A percentile compares a stretch with the other conserved stretches of the same genome.
These are phyloP conservation scores for Marchantia polymorpha DNA, from an alignment of 225 moss, liverwort and hornwort genomes.

Conservation along the genomic window DNA sequence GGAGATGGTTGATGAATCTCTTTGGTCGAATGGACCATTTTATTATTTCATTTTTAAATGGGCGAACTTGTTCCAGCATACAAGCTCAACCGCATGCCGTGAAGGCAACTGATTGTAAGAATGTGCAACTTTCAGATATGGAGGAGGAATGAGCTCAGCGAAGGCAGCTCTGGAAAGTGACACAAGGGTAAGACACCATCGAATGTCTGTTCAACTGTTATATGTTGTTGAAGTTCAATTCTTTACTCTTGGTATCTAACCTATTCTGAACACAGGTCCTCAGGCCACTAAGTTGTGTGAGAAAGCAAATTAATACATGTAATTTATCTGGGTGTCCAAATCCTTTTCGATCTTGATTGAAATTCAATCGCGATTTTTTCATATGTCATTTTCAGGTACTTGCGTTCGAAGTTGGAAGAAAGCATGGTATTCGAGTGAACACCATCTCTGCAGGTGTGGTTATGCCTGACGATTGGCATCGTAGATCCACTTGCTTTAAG, in stretches of 20 bases:
- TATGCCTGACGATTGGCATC: not conserved
- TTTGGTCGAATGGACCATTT: no score
- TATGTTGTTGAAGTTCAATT: no score
- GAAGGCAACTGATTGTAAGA: no score
- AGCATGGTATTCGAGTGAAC: constrained; percentile 89
- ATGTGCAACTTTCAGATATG: constrained; percentile 56
- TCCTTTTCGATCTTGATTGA: not conserved
- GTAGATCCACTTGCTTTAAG: not conserved
- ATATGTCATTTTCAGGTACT: constrained; percentile 51
- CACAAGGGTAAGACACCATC: constrained; percentile 57
- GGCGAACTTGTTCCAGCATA: no score
- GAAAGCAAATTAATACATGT: not conserved
- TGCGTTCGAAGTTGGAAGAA: constrained; percentile 90
- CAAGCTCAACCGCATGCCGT: no score
- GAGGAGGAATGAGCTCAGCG: constrained; percentile 99
- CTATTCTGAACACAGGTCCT: not conserved
- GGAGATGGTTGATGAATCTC: no score
- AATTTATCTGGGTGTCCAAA: not conserved
- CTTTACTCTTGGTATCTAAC: no score
- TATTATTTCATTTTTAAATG: no score
- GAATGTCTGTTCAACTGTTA: no score
- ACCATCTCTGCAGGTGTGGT: constrained; percentile 78
- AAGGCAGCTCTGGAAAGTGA: constrained; percentile 98
- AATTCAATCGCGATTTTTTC: not conserved
- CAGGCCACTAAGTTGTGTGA: not conserved